Evolutionary conservation across 164 flowering plant species (phyloP).

Genomic region (Vitis labrusca): DNA sequence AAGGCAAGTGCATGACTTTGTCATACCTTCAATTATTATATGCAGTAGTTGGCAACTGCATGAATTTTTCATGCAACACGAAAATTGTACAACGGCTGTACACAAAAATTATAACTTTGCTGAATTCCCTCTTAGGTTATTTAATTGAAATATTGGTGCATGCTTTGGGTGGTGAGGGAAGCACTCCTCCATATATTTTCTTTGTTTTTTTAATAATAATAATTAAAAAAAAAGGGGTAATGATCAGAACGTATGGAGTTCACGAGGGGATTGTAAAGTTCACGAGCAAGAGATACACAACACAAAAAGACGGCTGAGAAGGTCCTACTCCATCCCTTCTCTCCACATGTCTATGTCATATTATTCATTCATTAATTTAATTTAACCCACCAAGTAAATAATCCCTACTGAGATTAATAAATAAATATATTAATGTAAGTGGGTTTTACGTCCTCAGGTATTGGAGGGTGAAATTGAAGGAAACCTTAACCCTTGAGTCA

Average conservation of each 20-base stretch:
- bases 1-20: too few species aligned
- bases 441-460: conserved; percentile 14
- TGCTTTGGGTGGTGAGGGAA: conserved; percentile 1
- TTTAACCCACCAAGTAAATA: too few species aligned
- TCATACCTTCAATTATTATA: too few species aligned
- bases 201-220: background rate
- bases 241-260: conserved; percentile 20
- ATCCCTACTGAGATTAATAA: background rate
- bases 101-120: too few species aligned
- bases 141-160: background rate
- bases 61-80: too few species aligned
- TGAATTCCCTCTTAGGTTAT: too few species aligned
- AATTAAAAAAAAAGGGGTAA: background rate
- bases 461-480: background rate
- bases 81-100: too few species aligned
- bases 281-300: conserved; percentile 30
- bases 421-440: background rate
- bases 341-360: conserved; percentile 14
- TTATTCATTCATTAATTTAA: background rate
- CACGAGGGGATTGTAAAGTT: conserved; percentile 44
- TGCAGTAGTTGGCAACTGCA: too few species aligned
- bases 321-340: conserved; percentile 17
- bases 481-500: too few species aligned
- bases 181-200: background rate
- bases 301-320: conserved; percentile 53